Conservation (phyloP, 2,329 filamentous ascomycete species). For the Penicillium sp. region DNA sequence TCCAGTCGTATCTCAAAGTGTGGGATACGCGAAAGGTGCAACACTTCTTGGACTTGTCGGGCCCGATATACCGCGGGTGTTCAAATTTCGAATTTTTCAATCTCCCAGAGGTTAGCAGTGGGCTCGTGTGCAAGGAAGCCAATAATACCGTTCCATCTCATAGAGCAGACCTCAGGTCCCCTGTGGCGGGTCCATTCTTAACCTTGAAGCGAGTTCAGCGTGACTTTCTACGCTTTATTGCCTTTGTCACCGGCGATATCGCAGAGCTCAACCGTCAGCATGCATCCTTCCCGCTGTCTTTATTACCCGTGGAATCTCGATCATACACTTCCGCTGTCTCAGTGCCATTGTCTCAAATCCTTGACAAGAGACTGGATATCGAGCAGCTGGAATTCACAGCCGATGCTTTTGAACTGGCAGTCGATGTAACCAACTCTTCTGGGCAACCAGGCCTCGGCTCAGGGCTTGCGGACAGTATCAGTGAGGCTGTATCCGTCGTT, state of each 20-base stretch:
- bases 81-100: slow-evolving; percentile 77
- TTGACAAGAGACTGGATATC: slow-evolving; percentile 55
- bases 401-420: slow-evolving; percentile 62
- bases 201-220: slow-evolving; percentile 65
- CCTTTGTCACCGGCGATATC: slow-evolving; percentile 51
- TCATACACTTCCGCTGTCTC: slow-evolving; percentile 65
- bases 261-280: slow-evolving; percentile 33
- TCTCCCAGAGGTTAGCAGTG: slow-evolving; percentile 54
- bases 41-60: slow-evolving; percentile 53
- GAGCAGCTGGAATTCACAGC: slow-evolving; percentile 63
- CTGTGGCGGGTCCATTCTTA: slow-evolving; percentile 55
- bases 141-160: slow-evolving; percentile 27
- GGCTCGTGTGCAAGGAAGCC: slow-evolving; percentile 23
- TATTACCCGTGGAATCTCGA: slow-evolving; percentile 57
- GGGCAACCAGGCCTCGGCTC: slow-evolving; percentile 33
- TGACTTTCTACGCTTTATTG: slow-evolving; percentile 66
- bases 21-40: slow-evolving; percentile 55
- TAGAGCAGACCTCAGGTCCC: slow-evolving; percentile 40
- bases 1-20: slow-evolving; percentile 60
- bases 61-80: slow-evolving; percentile 58
- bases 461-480: slow-evolving; percentile 50
- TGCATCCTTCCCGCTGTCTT: slow-evolving; percentile 59
- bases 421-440: slow-evolving; percentile 40
- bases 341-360: slow-evolving; percentile 56
- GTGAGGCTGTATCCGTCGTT: slow-evolving; percentile 57